Evolutionary conservation across 805 yeast species (phyloP), one percentile per base, ranked within the genome.

Genomic region (Candida tammaniensis): DNA sequence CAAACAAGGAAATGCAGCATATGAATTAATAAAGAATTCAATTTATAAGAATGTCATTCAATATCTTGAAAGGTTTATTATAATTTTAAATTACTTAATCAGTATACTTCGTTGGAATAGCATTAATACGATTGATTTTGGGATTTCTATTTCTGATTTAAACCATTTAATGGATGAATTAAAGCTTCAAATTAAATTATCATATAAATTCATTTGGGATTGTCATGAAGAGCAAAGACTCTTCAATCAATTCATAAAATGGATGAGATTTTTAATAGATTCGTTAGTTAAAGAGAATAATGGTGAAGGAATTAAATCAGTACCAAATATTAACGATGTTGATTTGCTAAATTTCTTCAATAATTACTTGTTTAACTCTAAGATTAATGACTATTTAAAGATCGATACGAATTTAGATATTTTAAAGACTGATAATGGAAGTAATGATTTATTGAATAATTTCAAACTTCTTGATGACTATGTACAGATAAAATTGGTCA

Each of bases 1-100:
- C 2, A 70, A 67, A 33, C 33, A 70, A 12, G 81, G 83, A 0
- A 68, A 65, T 22, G 54, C 65, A 1, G 61, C 72, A 10, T 80
- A 73, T 47, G 82, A 79, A 27, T 59, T 59, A 28, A 55, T 72
- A 0, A 57, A 78, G 35, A 71, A 75, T 36, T 53, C 62, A 0
- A 43, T 76, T 1, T 72, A 74, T 36, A 62, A 74, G 26, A 70
- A 72, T 24, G 39, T 80, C 14, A 61, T 80, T 6, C 78, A 82
- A 3, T 67, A 79, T 0, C 51, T 72, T 16, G 87, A 83, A 39
- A 69, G 80, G 36, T 43, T 78, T 20, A 55, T 82, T 2, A 51
- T 78, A 0, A 48, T 72, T 11, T 44, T 78, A 2, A 59, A 59
- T n/a, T 58, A 64, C 4, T 42, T 79, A 10, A 55, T 55, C 23